Evolutionary conservation across 2,329 filamentous ascomycete genomes (phyloP).

Genomic region (Paradendryphiella salina): DNA sequence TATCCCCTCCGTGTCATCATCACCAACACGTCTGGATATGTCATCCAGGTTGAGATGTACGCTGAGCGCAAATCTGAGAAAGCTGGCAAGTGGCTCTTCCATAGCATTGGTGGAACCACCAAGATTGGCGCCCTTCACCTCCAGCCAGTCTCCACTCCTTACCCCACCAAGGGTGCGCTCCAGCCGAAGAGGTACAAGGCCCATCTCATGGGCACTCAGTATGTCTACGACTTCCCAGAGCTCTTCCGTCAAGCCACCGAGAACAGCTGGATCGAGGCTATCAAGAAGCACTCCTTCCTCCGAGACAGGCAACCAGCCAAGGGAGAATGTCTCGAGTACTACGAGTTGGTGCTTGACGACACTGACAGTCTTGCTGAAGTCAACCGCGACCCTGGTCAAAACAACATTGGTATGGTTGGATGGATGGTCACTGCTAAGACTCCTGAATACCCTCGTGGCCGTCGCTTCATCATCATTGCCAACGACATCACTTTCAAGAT

Average conservation of each 20-base stretch:
- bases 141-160: constrained; percentile 85
- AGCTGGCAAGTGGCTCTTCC: constrained; percentile 92
- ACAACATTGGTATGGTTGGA: constrained; percentile 96
- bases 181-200: constrained; percentile 99
- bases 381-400: constrained; percentile 90
- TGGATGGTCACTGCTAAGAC: constrained; percentile 96
- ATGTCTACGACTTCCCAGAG: constrained; percentile 99
- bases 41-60: constrained; percentile 97
- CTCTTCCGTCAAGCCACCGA: constrained; percentile 97
- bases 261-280: constrained; percentile 83
- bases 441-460: constrained; percentile 89
- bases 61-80: constrained; percentile 97
- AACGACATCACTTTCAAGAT: constrained; percentile 99
- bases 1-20: constrained; percentile 95
- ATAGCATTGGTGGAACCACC: constrained; percentile 91
- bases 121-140: constrained; percentile 96
- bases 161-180: constrained; percentile 97
- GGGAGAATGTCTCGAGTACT: constrained; percentile 92
- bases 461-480: constrained; percentile 93
- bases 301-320: constrained; percentile 78
- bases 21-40: constrained; percentile 96
- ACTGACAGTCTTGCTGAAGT: constrained; percentile 90
- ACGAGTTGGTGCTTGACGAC: constrained; percentile 92
- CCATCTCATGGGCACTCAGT: constrained; percentile 98
- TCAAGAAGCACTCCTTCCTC: constrained; percentile 72